These are phyloP conservation scores for Globisporangium recalcitrans DNA, from an alignment of 352 stramenopile species.

Conservation along the genomic window DNA sequence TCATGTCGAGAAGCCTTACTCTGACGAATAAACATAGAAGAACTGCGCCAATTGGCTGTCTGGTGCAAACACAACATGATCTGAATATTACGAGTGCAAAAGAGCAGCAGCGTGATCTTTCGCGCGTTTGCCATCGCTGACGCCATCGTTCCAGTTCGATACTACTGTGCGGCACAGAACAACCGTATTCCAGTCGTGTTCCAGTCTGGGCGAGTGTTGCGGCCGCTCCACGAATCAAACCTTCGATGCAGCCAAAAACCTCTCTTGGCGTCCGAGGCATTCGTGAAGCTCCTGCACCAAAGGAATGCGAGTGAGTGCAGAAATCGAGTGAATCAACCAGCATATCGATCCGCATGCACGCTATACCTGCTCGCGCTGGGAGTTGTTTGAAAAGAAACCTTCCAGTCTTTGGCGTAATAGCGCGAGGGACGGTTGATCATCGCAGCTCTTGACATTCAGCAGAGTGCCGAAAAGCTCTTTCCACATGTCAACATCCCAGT, in stretches of 20 bases:
- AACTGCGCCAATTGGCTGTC: not conserved
- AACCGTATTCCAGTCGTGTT: not conserved
- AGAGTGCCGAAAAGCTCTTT: constrained; percentile 59
- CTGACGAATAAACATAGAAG: constrained; percentile 2
- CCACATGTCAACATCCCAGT: constrained; percentile 79
- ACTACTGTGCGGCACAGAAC: constrained; percentile 2
- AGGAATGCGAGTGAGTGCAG: too few species aligned
- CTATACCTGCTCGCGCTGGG: constrained; percentile 41
- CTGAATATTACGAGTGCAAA: not conserved
- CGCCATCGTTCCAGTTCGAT: constrained; percentile 4
- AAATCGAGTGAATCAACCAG: too few species aligned
- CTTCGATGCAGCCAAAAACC: constrained; percentile 33
- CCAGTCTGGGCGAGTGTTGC: not conserved
- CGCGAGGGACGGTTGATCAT: constrained; percentile 53
- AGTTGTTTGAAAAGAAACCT: constrained; percentile 41
- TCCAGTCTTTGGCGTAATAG: constrained; percentile 42
- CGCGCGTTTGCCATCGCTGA: not conserved
- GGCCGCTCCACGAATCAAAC: constrained; percentile 21
- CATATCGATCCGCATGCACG: not conserved
- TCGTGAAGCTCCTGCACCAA: constrained; percentile 50
- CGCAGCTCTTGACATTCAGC: constrained; percentile 68
- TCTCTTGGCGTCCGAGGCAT: constrained; percentile 47
- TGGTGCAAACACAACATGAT: not conserved
- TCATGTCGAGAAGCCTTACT: not conserved
- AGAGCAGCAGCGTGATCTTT: not conserved